Conservation (phyloP, 192 early-diverging fungal species). For the Entrophospora sp. region DNA sequence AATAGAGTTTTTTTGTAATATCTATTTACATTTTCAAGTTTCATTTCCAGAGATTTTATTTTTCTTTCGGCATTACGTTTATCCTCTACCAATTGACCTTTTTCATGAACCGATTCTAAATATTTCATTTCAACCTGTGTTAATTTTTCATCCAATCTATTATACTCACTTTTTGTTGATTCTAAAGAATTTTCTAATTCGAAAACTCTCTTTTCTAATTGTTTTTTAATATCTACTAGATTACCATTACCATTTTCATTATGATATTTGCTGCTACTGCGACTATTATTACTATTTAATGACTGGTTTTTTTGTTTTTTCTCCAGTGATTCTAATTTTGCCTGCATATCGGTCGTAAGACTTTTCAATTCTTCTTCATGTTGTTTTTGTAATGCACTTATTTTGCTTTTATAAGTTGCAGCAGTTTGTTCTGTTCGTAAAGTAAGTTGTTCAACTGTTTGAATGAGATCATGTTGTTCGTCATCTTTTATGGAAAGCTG, state of each 20-base stretch:
- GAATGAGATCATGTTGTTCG: background rate
- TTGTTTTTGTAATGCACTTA: slow-evolving; percentile 3
- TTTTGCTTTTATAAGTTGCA: background rate
- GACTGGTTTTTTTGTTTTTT: too few relatives aligned
- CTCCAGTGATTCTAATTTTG: too few relatives aligned
- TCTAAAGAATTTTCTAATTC: slow-evolving; percentile 3
- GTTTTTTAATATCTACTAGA: too few relatives aligned
- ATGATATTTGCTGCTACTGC: too few relatives aligned
- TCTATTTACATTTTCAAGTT: background rate
- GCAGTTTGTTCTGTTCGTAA: background rate
- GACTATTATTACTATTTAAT: too few relatives aligned
- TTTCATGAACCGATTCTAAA: background rate
- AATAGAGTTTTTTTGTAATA: background rate
- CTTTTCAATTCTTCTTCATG: too few relatives aligned
- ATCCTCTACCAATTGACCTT: background rate
- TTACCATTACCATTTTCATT: background rate
- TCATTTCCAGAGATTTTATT: background rate
- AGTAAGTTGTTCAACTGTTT: background rate
- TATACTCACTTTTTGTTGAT: background rate
- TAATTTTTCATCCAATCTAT: slow-evolving; percentile 5
- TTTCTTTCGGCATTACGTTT: background rate
- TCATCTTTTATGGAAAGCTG: background rate
- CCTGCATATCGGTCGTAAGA: too few relatives aligned
- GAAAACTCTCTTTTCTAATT: background rate
- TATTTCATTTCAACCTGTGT: background rate